Percentiles rank a stretch among this genome's conserved stretches.
Evolutionary conservation across 176 grass and related monocot species (phyloP).

Genomic region (Zoysia japonica): DNA sequence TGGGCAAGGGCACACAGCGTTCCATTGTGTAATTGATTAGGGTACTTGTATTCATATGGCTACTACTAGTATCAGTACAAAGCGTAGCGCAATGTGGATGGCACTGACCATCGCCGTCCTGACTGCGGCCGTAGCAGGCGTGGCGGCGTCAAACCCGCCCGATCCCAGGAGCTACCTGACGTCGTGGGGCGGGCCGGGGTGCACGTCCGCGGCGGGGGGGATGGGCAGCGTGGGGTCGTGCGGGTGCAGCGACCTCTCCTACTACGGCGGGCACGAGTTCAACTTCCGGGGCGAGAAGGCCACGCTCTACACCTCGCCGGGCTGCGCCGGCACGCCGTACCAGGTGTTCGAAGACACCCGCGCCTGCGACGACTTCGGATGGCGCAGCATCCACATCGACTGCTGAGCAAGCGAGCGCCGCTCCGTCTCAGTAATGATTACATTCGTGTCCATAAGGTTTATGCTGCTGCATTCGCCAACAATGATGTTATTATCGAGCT

Average conservation of each 20-base stretch:
- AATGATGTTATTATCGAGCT: too few relatives aligned
- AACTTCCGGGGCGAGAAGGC: constrained; percentile 41
- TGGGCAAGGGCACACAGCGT: too few relatives aligned
- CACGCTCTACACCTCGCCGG: constrained; percentile 16
- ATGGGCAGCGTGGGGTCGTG: constrained; percentile 26
- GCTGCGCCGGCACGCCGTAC: constrained; percentile 29
- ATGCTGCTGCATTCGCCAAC: too few relatives aligned
- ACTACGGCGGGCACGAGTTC: constrained; percentile 35
- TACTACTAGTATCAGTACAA: background rate
- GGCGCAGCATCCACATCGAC: constrained; percentile 41
- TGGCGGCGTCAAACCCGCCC: background rate
- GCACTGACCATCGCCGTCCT: background rate
- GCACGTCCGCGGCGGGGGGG: background rate
- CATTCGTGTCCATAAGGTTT: too few relatives aligned
- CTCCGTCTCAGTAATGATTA: too few relatives aligned
- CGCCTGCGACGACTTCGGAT: constrained; percentile 34
- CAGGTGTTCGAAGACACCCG: constrained; percentile 37
- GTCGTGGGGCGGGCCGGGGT: constrained; percentile 24
- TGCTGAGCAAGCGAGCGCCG: background rate
- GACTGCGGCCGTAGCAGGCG: background rate
- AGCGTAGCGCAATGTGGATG: background rate
- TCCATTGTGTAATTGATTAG: too few relatives aligned
- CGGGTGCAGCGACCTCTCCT: constrained; percentile 18
- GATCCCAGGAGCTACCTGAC: constrained; percentile 36
- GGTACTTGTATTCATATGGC: background rate